Conservation (phyloP, 139 green algal genomes). For the Chlamydomonas incerta region DNA sequence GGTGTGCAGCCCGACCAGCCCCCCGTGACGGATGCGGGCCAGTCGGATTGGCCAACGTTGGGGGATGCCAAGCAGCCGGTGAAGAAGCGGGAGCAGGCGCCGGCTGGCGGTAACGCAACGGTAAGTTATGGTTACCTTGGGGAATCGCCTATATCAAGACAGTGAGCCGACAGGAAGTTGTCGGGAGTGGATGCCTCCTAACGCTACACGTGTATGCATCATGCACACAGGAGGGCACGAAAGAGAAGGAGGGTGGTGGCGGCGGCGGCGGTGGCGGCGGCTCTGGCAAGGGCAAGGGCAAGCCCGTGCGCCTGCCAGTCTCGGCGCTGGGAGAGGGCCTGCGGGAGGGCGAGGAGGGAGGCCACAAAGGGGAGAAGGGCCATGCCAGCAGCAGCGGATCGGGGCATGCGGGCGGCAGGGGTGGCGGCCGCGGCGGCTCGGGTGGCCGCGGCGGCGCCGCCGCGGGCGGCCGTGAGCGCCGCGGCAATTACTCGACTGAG, state of each 20-base stretch:
- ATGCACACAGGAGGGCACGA: not conserved
- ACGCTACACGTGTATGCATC: too few relatives aligned
- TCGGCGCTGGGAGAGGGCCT: slow-evolving; percentile 50
- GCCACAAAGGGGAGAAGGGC: slow-evolving; percentile 8
- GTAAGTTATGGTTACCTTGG: too few relatives aligned
- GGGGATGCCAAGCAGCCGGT: slow-evolving; percentile 81
- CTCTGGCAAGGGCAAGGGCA: slow-evolving; percentile 42
- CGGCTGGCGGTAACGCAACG: not conserved
- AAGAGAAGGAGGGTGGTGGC: not conserved
- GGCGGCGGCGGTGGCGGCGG: not conserved
- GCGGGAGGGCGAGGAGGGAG: slow-evolving; percentile 12
- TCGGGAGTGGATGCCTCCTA: too few relatives aligned
- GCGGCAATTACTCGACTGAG: not conserved
- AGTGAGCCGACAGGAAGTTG: too few relatives aligned
- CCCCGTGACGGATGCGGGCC: slow-evolving; percentile 7
- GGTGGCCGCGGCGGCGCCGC: slow-evolving; percentile 1
- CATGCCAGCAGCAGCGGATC: slow-evolving; percentile 16
- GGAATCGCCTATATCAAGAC: too few relatives aligned
- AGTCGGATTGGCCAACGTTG: slow-evolving; percentile 78
- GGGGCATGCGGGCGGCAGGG: not conserved
- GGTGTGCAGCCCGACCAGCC: slow-evolving; percentile 7
- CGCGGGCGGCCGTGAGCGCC: not conserved
- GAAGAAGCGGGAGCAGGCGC: slow-evolving; percentile 69
- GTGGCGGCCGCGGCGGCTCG: slow-evolving; percentile 15
- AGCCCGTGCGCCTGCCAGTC: slow-evolving; percentile 50